Conservation (phyloP, 179 eudicot genomes). For the Heliamphora ciliata region DNA sequence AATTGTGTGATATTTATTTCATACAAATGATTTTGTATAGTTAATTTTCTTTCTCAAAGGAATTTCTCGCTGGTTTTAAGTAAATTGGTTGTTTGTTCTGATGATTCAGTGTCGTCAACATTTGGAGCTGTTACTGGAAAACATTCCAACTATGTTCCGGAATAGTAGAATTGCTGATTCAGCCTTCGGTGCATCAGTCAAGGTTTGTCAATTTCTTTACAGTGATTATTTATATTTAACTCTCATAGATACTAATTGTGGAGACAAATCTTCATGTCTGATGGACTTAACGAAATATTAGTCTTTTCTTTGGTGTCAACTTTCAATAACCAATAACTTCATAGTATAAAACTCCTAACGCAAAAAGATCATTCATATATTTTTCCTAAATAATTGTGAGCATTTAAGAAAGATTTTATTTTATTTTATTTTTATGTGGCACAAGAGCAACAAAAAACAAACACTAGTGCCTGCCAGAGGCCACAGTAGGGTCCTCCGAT, state of each 20-base stretch:
- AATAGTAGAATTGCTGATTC: conserved; percentile 79
- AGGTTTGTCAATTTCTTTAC: conserved; percentile 38
- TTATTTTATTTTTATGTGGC: too few relatives aligned
- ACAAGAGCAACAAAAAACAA: too few relatives aligned
- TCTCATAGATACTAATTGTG: not conserved
- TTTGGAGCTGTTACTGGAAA: conserved; percentile 78
- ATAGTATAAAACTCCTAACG: too few relatives aligned
- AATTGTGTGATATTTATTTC: conserved; percentile 3
- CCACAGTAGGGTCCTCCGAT: too few relatives aligned
- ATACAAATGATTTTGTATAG: not conserved
- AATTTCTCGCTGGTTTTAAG: not conserved
- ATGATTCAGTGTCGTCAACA: conserved; percentile 72
- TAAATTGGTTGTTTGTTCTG: conserved; percentile 18
- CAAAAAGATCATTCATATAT: too few relatives aligned
- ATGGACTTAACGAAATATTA: not conserved
- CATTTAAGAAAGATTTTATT: too few relatives aligned
- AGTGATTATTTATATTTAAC: not conserved
- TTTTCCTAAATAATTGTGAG: too few relatives aligned
- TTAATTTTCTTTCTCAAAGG: conserved; percentile 4
- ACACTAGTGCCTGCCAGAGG: too few relatives aligned
- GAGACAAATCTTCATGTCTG: not conserved
- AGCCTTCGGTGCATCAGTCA: conserved; percentile 92
- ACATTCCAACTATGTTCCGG: conserved; percentile 86
- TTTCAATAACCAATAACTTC: not conserved
- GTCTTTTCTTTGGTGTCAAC: not conserved